Evolutionary conservation across 441 rosid genomes (phyloP).

Genomic region (Populus hybrid): DNA sequence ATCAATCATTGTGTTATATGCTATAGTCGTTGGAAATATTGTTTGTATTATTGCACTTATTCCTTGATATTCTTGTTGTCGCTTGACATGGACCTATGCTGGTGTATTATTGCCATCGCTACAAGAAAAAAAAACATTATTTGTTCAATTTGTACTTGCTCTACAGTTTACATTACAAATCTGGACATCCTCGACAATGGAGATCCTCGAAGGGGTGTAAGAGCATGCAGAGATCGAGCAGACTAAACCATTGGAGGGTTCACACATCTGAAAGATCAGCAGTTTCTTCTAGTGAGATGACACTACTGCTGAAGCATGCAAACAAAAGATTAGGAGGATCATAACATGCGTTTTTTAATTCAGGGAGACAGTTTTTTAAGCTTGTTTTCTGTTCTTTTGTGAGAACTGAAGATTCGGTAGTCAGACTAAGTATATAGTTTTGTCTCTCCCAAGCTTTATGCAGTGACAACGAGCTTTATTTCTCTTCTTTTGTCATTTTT

Average conservation of each 20-base stretch:
- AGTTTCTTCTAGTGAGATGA: slow-evolving; percentile 14
- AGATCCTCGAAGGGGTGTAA: not conserved
- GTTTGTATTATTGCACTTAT: not conserved
- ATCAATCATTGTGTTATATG: slow-evolving; percentile 19
- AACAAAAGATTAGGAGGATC: slow-evolving; percentile 28
- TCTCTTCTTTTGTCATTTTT: slow-evolving; percentile 32
- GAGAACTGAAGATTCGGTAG: slow-evolving; percentile 47
- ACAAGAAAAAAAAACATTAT: not conserved
- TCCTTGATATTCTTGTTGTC: not conserved
- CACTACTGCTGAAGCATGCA: slow-evolving; percentile 36
- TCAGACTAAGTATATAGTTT: slow-evolving; percentile 26
- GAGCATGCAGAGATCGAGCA: not conserved
- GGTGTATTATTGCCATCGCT: not conserved
- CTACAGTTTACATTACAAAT: not conserved
- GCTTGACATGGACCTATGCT: not conserved
- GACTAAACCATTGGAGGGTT: slow-evolving; percentile 1
- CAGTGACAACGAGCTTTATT: slow-evolving; percentile 43
- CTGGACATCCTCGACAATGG: no score
- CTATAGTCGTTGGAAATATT: not conserved
- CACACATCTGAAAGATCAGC: slow-evolving; percentile 1
- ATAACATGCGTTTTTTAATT: slow-evolving; percentile 13
- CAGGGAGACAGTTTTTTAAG: slow-evolving; percentile 27
- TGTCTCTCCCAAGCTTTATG: slow-evolving; percentile 36
- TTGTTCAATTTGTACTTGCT: not conserved
- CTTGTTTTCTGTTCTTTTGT: slow-evolving; percentile 33